Conservation (phyloP, 2,329 filamentous ascomycete species). For the Diplodia sapinea region DNA sequence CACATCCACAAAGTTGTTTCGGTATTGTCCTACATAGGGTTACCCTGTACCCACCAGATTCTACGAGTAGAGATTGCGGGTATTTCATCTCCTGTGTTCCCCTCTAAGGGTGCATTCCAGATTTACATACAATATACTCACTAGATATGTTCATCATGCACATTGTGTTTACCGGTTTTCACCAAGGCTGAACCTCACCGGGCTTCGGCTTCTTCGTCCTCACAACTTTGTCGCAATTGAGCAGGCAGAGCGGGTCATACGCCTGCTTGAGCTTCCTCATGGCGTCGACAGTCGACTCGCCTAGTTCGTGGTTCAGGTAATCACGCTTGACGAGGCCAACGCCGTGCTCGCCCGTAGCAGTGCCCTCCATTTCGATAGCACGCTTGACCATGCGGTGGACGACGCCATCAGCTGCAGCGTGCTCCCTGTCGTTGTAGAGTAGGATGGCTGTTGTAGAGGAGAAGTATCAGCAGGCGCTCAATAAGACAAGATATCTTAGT, state of each 20-base stretch:
- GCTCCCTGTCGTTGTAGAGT: conserved; percentile 69
- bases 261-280: conserved; percentile 87
- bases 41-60: background rate
- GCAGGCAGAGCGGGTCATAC: conserved; percentile 73
- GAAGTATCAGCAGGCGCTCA: background rate
- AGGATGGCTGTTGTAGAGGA: conserved; percentile 58
- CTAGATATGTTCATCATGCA: background rate
- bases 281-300: conserved; percentile 73
- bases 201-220: conserved; percentile 51
- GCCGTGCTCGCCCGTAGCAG: conserved; percentile 84
- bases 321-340: conserved; percentile 85
- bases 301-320: conserved; percentile 79
- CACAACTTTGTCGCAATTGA: conserved; percentile 71
- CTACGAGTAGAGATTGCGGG: background rate
- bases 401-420: conserved; percentile 69
- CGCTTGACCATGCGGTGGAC: conserved; percentile 86
- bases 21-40: background rate
- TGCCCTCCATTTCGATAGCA: conserved; percentile 83
- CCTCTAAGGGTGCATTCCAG: no score
- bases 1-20: background rate
- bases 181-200: conserved; percentile 53
- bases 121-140: background rate
- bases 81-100: background rate
- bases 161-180: background rate
- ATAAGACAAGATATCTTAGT: background rate